Evolutionary conservation across 2,329 filamentous ascomycete genomes (phyloP).

Genomic region (Zalaria sp.): DNA sequence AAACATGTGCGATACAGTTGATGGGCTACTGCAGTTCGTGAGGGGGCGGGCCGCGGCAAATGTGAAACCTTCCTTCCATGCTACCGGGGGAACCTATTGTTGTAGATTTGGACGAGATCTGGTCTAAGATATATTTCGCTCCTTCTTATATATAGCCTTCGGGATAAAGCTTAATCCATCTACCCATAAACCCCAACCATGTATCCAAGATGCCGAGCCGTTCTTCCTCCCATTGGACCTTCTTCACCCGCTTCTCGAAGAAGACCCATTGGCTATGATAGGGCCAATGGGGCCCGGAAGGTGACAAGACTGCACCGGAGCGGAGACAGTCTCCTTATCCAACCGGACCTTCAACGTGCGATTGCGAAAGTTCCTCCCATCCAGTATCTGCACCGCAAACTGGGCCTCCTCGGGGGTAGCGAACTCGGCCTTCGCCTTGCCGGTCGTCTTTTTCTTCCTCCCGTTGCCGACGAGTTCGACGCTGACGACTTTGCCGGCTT

Average conservation of each 20-base stretch:
- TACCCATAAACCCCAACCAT: too few relatives aligned
- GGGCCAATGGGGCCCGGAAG: background rate
- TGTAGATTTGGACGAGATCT: too few relatives aligned
- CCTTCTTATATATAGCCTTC: too few relatives aligned
- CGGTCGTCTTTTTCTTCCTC: conserved; percentile 1
- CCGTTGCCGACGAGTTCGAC: background rate
- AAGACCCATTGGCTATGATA: conserved; percentile 6
- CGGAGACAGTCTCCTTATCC: conserved; percentile 1
- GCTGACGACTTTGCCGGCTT: conserved; percentile 2
- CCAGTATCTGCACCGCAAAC: background rate
- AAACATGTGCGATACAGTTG: too few relatives aligned
- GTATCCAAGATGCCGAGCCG: too few relatives aligned
- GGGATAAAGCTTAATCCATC: too few relatives aligned
- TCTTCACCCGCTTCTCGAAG: conserved; percentile 22
- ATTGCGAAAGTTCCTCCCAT: conserved; percentile 1
- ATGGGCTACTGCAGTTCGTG: too few relatives aligned
- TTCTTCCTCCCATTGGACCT: conserved; percentile 3
- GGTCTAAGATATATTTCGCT: too few relatives aligned
- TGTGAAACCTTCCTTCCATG: too few relatives aligned
- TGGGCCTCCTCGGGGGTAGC: background rate
- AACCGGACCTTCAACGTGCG: conserved; percentile 2
- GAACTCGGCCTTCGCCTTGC: conserved; percentile 1
- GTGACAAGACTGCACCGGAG: background rate
- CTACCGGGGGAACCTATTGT: too few relatives aligned
- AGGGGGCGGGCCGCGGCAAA: too few relatives aligned